Evolutionary conservation across 2,329 filamentous ascomycete genomes (phyloP), one percentile per base, ranked within the genome.

Genomic region (Ascosphaera pollenicola): DNA sequence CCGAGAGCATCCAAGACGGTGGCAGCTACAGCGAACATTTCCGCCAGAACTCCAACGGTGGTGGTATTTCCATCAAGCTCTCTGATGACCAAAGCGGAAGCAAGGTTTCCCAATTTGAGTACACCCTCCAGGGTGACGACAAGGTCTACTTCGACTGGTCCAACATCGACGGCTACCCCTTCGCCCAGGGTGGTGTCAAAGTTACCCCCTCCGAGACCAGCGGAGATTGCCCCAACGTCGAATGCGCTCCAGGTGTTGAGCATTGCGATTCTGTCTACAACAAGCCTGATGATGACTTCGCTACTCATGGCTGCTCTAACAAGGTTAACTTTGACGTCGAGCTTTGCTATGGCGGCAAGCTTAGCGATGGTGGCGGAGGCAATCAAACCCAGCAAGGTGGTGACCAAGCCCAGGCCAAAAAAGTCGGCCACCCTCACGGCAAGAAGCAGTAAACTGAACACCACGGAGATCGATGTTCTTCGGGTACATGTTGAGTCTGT

Each of bases 51-150:
- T 43, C 48, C 45, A 53, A 56, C 43, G 57, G 56, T 35, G 58
- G 58, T 35, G 58, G 58, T 44, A 46, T 60, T 44, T 60, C 57
- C 37, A 58, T 61, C 51, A 61, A 61, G 53, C 47, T 61, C 31
- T 48, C 57, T 42, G 50, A 51, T 43, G 41, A 44, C 16, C 45
- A 48, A 16, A 42, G 46, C 38, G 52, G 55, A 43, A 31, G 43
- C 40, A 50, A 58, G 17, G 52, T 61, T 36, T 55, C 60, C n/a
- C 58, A 61, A 51, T 60, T 57, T 46, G 55, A 59, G 47, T 59
- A 59, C 49, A 59, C 55, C 41, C 41, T 50, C 31, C 36, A 44
- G 8, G 39, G 41, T 26, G 50, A 52, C 4, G 21, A 42, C n/a
- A 55, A 48, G 19, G 51, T 59, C 45, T 58, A 46, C 51, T 59